Conservation (phyloP, 2,329 filamentous ascomycete genomes). For the Paecilomyces fulvus region DNA sequence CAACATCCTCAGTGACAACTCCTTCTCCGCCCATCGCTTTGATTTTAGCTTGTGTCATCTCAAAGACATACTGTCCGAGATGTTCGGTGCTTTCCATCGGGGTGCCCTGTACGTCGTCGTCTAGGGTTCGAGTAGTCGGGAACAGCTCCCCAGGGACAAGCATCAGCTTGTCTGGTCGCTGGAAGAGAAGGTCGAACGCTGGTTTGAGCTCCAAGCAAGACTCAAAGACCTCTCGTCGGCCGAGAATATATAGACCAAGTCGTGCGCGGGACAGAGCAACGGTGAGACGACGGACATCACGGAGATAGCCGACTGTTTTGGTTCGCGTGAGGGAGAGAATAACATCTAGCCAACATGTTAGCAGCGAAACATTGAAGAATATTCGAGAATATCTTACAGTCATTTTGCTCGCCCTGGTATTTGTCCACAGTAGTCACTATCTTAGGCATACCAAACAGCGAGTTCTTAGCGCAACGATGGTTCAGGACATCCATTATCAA, state of each 20-base stretch:
- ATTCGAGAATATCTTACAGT: conserved; percentile 57
- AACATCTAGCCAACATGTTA: conserved; percentile 54
- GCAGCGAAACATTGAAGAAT: conserved; percentile 9
- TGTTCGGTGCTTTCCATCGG: conserved; percentile 90
- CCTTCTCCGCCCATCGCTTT: conserved; percentile 45
- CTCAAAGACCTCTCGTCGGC: conserved; percentile 80
- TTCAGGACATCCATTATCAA: conserved; percentile 78
- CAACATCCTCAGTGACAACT: conserved; percentile 26
- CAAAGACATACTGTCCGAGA: conserved; percentile 87
- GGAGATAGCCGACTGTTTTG: conserved; percentile 79
- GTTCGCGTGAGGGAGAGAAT: conserved; percentile 91
- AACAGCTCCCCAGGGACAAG: conserved; percentile 82
- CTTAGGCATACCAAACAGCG: conserved; percentile 80
- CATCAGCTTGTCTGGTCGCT: conserved; percentile 70
- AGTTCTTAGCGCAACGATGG: conserved; percentile 73
- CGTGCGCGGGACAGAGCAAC: conserved; percentile 89
- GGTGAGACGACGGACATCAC: conserved; percentile 86
- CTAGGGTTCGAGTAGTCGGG: conserved; percentile 52
- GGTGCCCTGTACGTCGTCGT: conserved; percentile 45
- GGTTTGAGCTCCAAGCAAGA: conserved; percentile 77
- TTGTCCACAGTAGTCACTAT: conserved; percentile 94
- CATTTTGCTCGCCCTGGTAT: conserved; percentile 98
- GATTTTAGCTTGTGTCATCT: conserved; percentile 77
- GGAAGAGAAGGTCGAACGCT: conserved; percentile 71
- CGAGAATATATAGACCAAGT: conserved; percentile 84